A percentile compares a stretch with the other conserved stretches of the same genome.
Conservation (phyloP, 108 stramenopile species). For the Discostella stelligeroides region DNA sequence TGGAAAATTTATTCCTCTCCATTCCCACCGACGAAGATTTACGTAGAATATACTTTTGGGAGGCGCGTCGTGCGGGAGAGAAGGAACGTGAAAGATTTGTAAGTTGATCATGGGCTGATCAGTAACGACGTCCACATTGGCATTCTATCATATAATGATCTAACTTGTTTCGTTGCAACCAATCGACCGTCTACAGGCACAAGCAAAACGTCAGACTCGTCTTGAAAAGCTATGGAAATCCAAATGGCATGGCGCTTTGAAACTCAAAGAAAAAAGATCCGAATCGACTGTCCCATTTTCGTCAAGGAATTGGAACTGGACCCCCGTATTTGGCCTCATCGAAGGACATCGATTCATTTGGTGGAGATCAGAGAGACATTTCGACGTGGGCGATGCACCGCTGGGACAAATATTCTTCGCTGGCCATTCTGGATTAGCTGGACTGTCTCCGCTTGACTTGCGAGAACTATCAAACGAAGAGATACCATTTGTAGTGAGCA, state of each 20-base stretch:
- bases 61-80: conserved; percentile 59
- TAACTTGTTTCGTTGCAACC: neutral
- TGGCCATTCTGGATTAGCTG: conserved; percentile 82
- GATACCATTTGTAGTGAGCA: conserved; percentile 37
- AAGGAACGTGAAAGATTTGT: conserved; percentile 54
- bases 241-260: conserved; percentile 59
- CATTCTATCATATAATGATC: neutral
- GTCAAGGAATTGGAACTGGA: conserved; percentile 58
- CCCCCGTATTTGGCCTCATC: conserved; percentile 65
- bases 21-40: conserved; percentile 88
- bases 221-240: conserved; percentile 76
- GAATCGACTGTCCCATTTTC: conserved; percentile 11
- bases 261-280: conserved; percentile 49
- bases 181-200: conserved; percentile 6
- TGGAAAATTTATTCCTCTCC: conserved; percentile 67
- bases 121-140: neutral
- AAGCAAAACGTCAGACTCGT: conserved; percentile 60
- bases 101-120: neutral
- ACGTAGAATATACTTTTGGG: conserved; percentile 82
- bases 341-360: conserved; percentile 85
- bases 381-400: conserved; percentile 80
- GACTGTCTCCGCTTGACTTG: conserved; percentile 70
- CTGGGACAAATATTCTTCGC: conserved; percentile 69
- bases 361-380: conserved; percentile 75
- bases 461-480: conserved; percentile 47